Evolutionary conservation across 2,329 filamentous ascomycete genomes (phyloP).

Genomic region (Arthrobotrys entomopaga): DNA sequence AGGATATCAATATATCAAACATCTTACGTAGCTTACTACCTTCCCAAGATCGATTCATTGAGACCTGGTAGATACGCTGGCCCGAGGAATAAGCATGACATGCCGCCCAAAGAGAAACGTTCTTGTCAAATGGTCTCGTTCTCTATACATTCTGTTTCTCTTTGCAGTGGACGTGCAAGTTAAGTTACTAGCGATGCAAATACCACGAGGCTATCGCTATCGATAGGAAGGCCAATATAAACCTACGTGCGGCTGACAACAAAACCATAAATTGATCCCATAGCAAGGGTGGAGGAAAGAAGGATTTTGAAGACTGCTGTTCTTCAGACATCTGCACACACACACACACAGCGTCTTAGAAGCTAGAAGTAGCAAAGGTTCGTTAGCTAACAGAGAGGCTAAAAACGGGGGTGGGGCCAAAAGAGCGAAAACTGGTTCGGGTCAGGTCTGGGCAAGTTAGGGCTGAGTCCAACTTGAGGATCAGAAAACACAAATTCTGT

Average conservation of each 20-base stretch:
- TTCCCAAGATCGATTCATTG: too few species aligned
- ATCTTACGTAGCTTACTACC: too few species aligned
- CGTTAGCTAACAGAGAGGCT: background rate
- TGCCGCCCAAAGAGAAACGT: background rate
- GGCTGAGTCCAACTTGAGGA: conserved; percentile 48
- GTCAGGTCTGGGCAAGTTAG: conserved; percentile 50
- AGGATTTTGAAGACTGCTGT: conserved; percentile 21
- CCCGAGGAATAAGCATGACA: conserved; percentile 28
- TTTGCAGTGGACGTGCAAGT: too few species aligned
- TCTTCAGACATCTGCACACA: too few species aligned
- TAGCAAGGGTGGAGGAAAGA: conserved; percentile 17
- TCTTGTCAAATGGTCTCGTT: too few species aligned
- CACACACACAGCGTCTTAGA: too few species aligned
- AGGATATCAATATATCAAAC: too few species aligned
- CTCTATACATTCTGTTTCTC: too few species aligned
- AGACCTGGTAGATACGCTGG: background rate
- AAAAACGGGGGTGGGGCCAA: background rate
- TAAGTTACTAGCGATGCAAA: too few species aligned
- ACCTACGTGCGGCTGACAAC: conserved; percentile 48
- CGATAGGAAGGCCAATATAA: conserved; percentile 6
- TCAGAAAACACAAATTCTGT: conserved; percentile 53
- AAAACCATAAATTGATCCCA: conserved; percentile 22
- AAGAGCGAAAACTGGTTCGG: background rate
- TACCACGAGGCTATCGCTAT: conserved; percentile 2
- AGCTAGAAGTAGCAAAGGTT: too few species aligned